Conservation (phyloP, 805 yeast species). For the Ogataea minuta region DNA sequence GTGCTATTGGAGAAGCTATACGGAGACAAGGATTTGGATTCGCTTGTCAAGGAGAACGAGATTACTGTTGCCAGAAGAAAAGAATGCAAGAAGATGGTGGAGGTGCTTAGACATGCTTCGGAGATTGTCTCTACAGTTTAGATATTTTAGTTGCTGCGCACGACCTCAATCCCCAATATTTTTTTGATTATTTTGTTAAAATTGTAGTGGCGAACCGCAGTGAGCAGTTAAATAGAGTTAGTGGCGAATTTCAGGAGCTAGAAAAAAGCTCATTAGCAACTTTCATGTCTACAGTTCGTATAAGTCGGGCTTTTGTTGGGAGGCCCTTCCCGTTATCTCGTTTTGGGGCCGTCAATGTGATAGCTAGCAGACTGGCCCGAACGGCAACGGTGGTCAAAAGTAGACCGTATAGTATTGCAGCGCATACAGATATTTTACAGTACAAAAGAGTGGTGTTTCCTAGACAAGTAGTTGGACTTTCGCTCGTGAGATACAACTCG, state of each 20-base stretch:
- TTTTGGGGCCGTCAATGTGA: too few species aligned
- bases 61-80: conserved; percentile 89
- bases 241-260: too few species aligned
- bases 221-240: background rate
- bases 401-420: too few species aligned
- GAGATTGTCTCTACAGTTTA: conserved; percentile 80
- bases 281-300: too few species aligned
- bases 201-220: conserved; percentile 1
- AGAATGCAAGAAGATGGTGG: conserved; percentile 95
- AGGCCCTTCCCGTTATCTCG: too few species aligned
- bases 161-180: conserved; percentile 6
- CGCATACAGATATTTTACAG: background rate
- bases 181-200: background rate
- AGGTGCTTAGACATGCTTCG: conserved; percentile 82
- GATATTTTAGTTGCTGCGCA: conserved; percentile 1
- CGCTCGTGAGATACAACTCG: conserved; percentile 18
- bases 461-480: background rate
- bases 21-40: conserved; percentile 68
- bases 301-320: too few species aligned
- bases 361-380: too few species aligned
- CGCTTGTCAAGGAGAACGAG: conserved; percentile 88
- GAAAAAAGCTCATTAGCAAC: too few species aligned
- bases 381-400: too few species aligned
- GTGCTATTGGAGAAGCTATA: conserved; percentile 85
- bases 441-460: background rate